Percentiles rank a stretch among this genome's conserved stretches.
Conservation (phyloP, 1,139 yeast species). For the Citeromyces hawaiiensis region DNA sequence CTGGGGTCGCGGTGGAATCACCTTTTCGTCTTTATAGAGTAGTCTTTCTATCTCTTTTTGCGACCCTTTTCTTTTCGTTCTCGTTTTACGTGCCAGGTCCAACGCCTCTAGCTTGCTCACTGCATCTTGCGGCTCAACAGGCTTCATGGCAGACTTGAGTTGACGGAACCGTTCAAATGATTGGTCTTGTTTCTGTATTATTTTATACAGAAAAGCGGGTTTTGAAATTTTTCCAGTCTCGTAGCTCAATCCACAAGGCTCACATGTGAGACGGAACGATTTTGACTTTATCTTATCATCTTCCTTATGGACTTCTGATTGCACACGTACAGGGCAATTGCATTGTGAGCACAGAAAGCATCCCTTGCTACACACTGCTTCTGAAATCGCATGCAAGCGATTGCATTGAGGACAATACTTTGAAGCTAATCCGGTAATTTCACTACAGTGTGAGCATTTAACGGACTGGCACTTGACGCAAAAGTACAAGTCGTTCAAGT, state of each 20-base stretch:
- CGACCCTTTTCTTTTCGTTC: not conserved
- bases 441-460: conserved; percentile 12
- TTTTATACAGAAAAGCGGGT: not conserved
- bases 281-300: not conserved
- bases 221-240: not conserved
- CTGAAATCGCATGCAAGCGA: not conserved
- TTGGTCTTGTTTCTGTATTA: not conserved
- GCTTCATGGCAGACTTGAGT: not conserved
- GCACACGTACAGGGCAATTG: not conserved
- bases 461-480: conserved; percentile 12
- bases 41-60: not conserved
- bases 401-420: conserved; percentile 8
- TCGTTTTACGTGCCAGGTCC: not conserved
- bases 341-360: not conserved
- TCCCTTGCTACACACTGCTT: not conserved
- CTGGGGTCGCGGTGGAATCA: conserved; percentile 6
- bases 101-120: not conserved
- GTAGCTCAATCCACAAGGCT: not conserved
- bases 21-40: conserved; percentile 1
- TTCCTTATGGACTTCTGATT: not conserved
- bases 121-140: not conserved
- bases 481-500: conserved; percentile 7
- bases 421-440: conserved; percentile 3
- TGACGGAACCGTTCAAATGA: not conserved
- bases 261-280: not conserved